Base-by-base conservation (phyloP, 495 filamentous ascomycete genomes). In the Penicillium simplicissimum region DNA sequence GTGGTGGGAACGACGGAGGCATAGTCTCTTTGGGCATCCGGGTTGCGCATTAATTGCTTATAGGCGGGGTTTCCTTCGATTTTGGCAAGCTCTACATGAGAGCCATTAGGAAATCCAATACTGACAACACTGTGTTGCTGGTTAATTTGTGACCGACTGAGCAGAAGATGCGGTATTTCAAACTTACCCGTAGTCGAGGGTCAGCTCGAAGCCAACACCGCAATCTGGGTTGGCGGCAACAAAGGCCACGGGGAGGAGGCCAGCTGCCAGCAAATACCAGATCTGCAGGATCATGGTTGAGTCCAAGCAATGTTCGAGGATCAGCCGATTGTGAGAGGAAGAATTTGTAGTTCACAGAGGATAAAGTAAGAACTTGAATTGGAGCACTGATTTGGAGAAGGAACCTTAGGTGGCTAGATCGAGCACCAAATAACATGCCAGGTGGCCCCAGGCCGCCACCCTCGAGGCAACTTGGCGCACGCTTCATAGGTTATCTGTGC, bases 131-230 rank as follows among this genome's bases (percentile, higher is more conserved):
- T 49, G 13, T 49, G n/a, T n/a, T 1, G 45, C 3, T 0, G 11
- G 25, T 49, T n/a, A 49, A 3, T 31, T 28, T 31, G 8, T n/a
- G 45, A 31, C 31, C 21, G 9, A 19, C 4, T 1, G 8, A 8
- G 11, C n/a, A n/a, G 23, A 0, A 19, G 13, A 8, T 4, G 31
- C n/a, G 8, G 21, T n/a, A 31, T 28, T 28, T 14, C 1, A 31
- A 8, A 7, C 11, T 49, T 31, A 49, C 23, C 45, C 45, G 4
- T 49, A 49, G 45, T 49, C 45, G 7, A 49, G 45, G 23, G 45
- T 49, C 19, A 49, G 45, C 45, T 49, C 45, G n/a, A 49, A 49
- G 11, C 45, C 45, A 31, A 49, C 45, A 13, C 45, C 45, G 7
- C 15, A 49, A 23, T 49, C 23, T 6, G 2, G 21, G 10, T 49